Evolutionary conservation across 2,329 filamentous ascomycete genomes (phyloP).

Genomic region (Esteya vermicola): DNA sequence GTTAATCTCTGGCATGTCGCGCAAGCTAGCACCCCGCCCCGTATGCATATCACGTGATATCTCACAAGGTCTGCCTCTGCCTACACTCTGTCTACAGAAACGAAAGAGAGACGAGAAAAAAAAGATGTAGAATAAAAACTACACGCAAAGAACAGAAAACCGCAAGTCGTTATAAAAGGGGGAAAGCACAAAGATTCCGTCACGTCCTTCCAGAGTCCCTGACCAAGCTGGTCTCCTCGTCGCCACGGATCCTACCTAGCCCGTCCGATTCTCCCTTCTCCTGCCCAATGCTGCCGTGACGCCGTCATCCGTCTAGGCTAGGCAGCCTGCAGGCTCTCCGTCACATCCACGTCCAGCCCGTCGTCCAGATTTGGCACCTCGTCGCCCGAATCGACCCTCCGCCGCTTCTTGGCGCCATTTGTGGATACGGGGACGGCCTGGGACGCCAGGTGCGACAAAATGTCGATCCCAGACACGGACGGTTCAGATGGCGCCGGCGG

Average conservation of each 20-base stretch:
- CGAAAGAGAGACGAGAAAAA: background rate
- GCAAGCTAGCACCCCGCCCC: too few relatives aligned
- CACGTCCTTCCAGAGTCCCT: too few relatives aligned
- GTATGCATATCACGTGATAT: too few relatives aligned
- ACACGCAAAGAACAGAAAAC: background rate
- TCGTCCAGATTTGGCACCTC: constrained; percentile 42
- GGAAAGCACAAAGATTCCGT: too few relatives aligned
- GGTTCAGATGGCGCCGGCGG: background rate
- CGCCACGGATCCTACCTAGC: too few relatives aligned
- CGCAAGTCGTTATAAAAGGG: too few relatives aligned
- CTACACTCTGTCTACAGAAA: too few relatives aligned
- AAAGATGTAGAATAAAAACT: background rate
- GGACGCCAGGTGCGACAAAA: constrained; percentile 24
- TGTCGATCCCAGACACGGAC: constrained; percentile 20
- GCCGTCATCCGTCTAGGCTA: too few relatives aligned
- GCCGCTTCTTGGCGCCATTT: constrained; percentile 42
- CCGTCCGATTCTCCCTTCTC: background rate
- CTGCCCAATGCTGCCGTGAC: constrained; percentile 2
- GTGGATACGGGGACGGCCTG: constrained; percentile 31
- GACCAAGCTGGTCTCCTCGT: too few relatives aligned
- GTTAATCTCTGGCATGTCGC: too few relatives aligned
- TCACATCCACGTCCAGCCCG: constrained; percentile 42
- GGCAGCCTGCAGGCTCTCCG: constrained; percentile 36
- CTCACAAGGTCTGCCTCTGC: too few relatives aligned
- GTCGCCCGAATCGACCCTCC: constrained; percentile 34